These are phyloP conservation scores for Balamuthia mandrillaris DNA, from an alignment of 208 protist species.

Conservation along the genomic window DNA sequence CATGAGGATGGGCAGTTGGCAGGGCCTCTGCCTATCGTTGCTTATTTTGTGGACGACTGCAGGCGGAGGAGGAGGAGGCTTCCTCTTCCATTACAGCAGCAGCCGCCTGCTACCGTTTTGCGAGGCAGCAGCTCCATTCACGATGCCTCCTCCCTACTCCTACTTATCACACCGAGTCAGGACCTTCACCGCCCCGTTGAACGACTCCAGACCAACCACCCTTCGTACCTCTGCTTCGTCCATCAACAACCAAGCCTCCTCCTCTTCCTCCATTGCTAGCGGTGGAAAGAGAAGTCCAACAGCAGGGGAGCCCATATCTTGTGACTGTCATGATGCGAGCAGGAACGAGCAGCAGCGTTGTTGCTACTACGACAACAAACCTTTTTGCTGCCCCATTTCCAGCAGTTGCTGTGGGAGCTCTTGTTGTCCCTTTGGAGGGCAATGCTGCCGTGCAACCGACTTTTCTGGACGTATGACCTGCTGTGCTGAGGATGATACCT, in stretches of 20 bases:
- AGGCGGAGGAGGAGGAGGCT: no score
- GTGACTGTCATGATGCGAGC: slow-evolving; percentile 9
- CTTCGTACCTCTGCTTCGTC: no score
- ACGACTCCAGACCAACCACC: no score
- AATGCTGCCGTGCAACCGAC: not conserved
- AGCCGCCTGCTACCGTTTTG: no score
- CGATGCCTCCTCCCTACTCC: no score
- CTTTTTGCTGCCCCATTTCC: not conserved
- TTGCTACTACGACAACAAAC: not conserved
- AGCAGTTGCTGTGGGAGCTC: not conserved
- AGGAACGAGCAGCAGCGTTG: not conserved
- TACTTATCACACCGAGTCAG: no score
- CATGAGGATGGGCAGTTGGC: no score
- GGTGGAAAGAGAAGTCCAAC: not conserved
- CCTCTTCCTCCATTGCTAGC: not conserved
- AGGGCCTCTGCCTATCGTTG: no score
- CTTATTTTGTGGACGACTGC: no score
- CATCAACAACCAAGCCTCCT: not conserved
- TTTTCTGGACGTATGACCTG: not conserved
- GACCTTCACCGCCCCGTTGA: no score
- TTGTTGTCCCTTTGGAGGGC: not conserved
- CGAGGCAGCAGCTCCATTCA: no score
- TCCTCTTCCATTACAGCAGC: no score
- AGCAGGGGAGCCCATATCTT: not conserved
- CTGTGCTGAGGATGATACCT: not conserved